phyloP scores from a whole-genome alignment of 306 rosid species.

The Biancaea sappan region DNA sequence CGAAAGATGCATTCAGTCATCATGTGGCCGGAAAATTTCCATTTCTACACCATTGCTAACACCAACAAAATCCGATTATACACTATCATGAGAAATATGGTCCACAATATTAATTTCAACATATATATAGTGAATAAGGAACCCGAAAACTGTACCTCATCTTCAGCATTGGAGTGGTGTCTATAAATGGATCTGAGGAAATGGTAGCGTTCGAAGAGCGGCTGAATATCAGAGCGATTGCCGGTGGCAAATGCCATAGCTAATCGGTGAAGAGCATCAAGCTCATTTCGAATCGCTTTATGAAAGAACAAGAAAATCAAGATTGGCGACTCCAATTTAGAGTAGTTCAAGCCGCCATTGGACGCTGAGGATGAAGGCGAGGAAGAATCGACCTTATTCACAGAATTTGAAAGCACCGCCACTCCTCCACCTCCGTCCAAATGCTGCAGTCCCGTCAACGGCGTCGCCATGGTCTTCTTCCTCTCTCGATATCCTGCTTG shows the following conservation, averaged over 20 bases:
- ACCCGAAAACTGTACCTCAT: conserved; percentile 67
- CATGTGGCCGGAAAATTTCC: neutral
- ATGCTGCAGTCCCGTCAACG: conserved; percentile 65
- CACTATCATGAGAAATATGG: neutral
- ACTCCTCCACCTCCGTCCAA: conserved; percentile 78
- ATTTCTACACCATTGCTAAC: conserved; percentile 10
- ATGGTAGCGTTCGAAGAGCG: conserved; percentile 75
- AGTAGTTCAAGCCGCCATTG: conserved; percentile 52
- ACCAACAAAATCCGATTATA: neutral
- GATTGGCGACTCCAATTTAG: conserved; percentile 73
- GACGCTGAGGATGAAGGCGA: conserved; percentile 28
- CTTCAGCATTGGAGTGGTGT: conserved; percentile 98
- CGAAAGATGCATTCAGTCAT: conserved; percentile 19
- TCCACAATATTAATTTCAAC: neutral
- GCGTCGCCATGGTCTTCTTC: conserved; percentile 64
- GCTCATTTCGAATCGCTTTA: conserved; percentile 91
- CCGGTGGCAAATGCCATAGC: conserved; percentile 94
- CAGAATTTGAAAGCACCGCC: conserved; percentile 69
- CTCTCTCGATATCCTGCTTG: neutral
- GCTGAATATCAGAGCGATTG: conserved; percentile 61
- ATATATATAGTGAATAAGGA: conserved; percentile 6
- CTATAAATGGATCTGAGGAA: conserved; percentile 84
- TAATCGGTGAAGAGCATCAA: conserved; percentile 75
- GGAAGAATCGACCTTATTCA: conserved; percentile 65
- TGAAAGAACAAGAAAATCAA: conserved; percentile 87